Percentiles rank a stretch among this genome's conserved stretches.
Conservation (phyloP, 2,329 filamentous ascomycete genomes). For the Celoporthe dispersa region DNA sequence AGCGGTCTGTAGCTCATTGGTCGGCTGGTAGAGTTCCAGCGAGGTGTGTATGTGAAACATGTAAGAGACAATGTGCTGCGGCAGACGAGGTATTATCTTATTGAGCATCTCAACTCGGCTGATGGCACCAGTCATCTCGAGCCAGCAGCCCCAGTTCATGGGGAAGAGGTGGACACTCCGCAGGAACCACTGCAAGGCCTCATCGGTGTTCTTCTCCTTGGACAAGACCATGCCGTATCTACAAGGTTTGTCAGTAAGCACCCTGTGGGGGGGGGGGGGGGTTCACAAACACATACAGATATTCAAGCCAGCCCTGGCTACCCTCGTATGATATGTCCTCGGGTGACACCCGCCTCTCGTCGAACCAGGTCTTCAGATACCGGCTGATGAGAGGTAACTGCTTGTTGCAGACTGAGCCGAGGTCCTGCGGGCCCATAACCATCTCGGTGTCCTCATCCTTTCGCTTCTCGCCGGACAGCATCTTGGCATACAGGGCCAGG, state of each 20-base stretch:
- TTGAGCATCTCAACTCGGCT: slow-evolving; percentile 80
- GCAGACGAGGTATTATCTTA: slow-evolving; percentile 71
- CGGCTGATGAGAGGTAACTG: slow-evolving; percentile 78
- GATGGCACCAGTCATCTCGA: slow-evolving; percentile 84
- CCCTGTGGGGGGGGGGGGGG: background rate
- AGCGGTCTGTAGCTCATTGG: slow-evolving; percentile 72
- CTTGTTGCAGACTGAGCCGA: slow-evolving; percentile 82
- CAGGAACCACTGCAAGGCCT: slow-evolving; percentile 85
- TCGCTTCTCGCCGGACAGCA: slow-evolving; percentile 91
- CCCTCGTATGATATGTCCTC: slow-evolving; percentile 60
- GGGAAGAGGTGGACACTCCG: slow-evolving; percentile 86
- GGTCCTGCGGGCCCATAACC: slow-evolving; percentile 91
- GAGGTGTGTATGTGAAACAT: slow-evolving; percentile 93
- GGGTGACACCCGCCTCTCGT: slow-evolving; percentile 59
- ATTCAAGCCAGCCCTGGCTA: slow-evolving; percentile 93
- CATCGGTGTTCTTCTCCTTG: slow-evolving; percentile 86
- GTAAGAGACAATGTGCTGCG: slow-evolving; percentile 88
- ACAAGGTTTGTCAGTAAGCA: slow-evolving; percentile 11
- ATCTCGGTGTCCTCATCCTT: slow-evolving; percentile 97
- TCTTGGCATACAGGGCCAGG: slow-evolving; percentile 88
- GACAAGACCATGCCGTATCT: slow-evolving; percentile 87
- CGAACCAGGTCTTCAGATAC: slow-evolving; percentile 81
- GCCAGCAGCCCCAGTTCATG: slow-evolving; percentile 98
- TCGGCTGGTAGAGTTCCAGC: slow-evolving; percentile 89
- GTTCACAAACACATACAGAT: slow-evolving; percentile 52